Conservation (phyloP, 345 rosid species). For the Euclidium syriacum region DNA sequence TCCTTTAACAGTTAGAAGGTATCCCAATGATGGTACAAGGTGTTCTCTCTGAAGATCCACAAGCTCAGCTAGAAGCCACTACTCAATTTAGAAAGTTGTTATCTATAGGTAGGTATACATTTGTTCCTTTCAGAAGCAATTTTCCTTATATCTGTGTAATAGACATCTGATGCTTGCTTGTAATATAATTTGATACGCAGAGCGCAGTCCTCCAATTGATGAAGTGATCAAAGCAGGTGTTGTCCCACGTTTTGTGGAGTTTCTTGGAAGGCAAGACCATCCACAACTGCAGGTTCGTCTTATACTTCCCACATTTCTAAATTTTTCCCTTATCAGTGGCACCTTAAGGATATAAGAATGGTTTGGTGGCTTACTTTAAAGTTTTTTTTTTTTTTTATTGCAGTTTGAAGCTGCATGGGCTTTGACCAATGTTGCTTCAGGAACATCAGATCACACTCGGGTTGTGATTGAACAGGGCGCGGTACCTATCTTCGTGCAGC, state of each 20-base stretch:
- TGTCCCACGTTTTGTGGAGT: conserved; percentile 72
- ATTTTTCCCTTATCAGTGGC: not conserved
- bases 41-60: conserved; percentile 59
- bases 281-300: conserved; percentile 66
- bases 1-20: conserved; percentile 57
- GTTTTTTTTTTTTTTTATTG: too few species aligned
- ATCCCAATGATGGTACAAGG: conserved; percentile 75
- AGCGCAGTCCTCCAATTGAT: conserved; percentile 84
- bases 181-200: conserved; percentile 33
- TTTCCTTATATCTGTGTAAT: not conserved
- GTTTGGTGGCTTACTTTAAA: conserved; percentile 7
- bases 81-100: conserved; percentile 74
- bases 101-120: conserved; percentile 51
- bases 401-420: conserved; percentile 97
- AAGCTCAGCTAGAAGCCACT: conserved; percentile 65
- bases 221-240: conserved; percentile 83
- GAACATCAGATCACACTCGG: conserved; percentile 78
- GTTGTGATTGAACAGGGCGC: conserved; percentile 83
- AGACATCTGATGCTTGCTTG: conserved; percentile 6
- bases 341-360: not conserved
- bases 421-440: conserved; percentile 84
- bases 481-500: conserved; percentile 72
- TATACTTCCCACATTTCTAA: conserved; percentile 8
- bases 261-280: conserved; percentile 67
- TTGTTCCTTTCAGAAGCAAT: not conserved